These are phyloP conservation scores for Chaetothyriales sp. DNA, from an alignment of 2,329 filamentous ascomycete genomes.

Conservation along the genomic window DNA sequence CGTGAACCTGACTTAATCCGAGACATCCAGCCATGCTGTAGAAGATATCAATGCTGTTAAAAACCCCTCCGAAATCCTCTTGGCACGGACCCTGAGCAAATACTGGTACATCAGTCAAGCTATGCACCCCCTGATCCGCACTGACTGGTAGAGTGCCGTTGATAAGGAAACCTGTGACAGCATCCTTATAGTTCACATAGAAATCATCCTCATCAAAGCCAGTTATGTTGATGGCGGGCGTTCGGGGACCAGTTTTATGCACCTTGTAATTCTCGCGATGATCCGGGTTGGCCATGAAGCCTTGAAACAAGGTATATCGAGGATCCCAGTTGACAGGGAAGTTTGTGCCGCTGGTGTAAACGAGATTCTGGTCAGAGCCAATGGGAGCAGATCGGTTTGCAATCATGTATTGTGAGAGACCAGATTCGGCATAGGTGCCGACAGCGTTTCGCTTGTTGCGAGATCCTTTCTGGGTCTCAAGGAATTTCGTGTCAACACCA, in stretches of 20 bases:
- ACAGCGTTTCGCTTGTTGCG: slow-evolving; percentile 63
- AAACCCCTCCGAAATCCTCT: slow-evolving; percentile 49
- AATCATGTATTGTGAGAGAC: slow-evolving; percentile 60
- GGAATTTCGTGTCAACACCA: slow-evolving; percentile 65
- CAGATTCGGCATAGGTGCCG: slow-evolving; percentile 59
- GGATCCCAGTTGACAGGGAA: slow-evolving; percentile 80
- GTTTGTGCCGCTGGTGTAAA: slow-evolving; percentile 57
- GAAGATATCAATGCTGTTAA: slow-evolving; percentile 26
- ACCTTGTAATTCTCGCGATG: slow-evolving; percentile 63
- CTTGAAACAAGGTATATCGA: slow-evolving; percentile 64
- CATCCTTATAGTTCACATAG: slow-evolving; percentile 57
- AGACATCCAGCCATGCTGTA: slow-evolving; percentile 26
- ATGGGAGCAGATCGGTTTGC: slow-evolving; percentile 26
- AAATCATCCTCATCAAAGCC: slow-evolving; percentile 40
- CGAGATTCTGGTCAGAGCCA: slow-evolving; percentile 43
- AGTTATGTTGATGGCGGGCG: slow-evolving; percentile 44
- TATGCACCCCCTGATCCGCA: slow-evolving; percentile 59
- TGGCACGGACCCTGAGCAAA: slow-evolving; percentile 70
- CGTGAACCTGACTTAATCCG: slow-evolving; percentile 19
- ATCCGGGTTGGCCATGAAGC: slow-evolving; percentile 59
- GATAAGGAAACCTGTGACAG: slow-evolving; percentile 52
- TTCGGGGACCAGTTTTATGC: slow-evolving; percentile 50
- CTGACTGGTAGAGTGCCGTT: slow-evolving; percentile 59
- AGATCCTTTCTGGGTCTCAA: slow-evolving; percentile 47
- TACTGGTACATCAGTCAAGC: slow-evolving; percentile 63